These are phyloP conservation scores for Polytolypa hystricis DNA, from an alignment of 2,329 filamentous ascomycete genomes.

Conservation along the genomic window DNA sequence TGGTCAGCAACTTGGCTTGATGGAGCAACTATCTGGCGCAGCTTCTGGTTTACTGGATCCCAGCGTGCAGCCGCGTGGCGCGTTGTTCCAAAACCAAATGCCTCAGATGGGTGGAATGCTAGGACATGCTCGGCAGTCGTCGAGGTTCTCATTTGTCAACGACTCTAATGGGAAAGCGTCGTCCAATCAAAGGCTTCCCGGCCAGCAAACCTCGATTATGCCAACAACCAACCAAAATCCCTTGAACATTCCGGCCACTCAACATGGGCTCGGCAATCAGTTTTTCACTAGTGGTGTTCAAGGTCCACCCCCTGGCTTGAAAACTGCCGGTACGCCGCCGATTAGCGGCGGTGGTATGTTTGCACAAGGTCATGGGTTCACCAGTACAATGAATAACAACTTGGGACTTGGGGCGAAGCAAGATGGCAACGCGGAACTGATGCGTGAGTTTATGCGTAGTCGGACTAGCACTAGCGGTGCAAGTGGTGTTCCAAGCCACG, in stretches of 20 bases:
- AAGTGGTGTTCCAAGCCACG: slow-evolving; percentile 61
- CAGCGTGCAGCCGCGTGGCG: slow-evolving; percentile 33
- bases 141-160: slow-evolving; percentile 77
- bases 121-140: slow-evolving; percentile 71
- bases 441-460: slow-evolving; percentile 71
- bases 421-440: slow-evolving; percentile 61
- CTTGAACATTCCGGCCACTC: slow-evolving; percentile 26
- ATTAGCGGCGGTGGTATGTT: slow-evolving; percentile 73
- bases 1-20: slow-evolving; percentile 51
- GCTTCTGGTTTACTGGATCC: slow-evolving; percentile 28
- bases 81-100: slow-evolving; percentile 36
- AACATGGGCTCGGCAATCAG: slow-evolving; percentile 44
- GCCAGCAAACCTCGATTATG: slow-evolving; percentile 38
- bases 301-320: slow-evolving; percentile 86
- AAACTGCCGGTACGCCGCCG: slow-evolving; percentile 87
- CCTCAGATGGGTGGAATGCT: slow-evolving; percentile 45
- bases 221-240: slow-evolving; percentile 29
- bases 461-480: slow-evolving; percentile 46
- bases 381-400: slow-evolving; percentile 49
- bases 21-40: slow-evolving; percentile 26
- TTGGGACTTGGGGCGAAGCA: slow-evolving; percentile 59
- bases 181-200: slow-evolving; percentile 47
- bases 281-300: slow-evolving; percentile 80
- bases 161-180: slow-evolving; percentile 46
- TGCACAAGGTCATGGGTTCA: slow-evolving; percentile 76